Evolutionary conservation across 1,284 basidiomycete species (phyloP).

Genomic region (Gomphus sp.): DNA sequence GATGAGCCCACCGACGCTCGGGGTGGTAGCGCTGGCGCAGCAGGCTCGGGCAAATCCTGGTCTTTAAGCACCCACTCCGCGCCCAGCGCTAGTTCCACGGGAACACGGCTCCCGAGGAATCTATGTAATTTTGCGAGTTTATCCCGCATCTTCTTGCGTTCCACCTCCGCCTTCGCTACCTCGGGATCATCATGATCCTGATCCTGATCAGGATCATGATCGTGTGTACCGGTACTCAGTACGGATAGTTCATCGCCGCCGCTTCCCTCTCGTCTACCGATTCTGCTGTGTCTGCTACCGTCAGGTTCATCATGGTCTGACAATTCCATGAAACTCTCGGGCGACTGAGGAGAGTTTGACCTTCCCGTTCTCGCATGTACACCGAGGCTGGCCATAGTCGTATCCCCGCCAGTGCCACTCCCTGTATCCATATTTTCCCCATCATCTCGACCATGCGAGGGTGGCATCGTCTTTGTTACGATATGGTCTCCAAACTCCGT

Average conservation of each 20-base stretch:
- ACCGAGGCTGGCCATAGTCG: no score
- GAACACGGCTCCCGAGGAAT: constrained; percentile 69
- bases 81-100: constrained; percentile 56
- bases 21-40: constrained; percentile 6
- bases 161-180: constrained; percentile 35
- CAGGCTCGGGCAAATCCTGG: constrained; percentile 33
- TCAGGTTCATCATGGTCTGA: neutral
- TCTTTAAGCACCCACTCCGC: constrained; percentile 22
- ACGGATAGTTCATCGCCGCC: constrained; percentile 9
- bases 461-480: neutral
- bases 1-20: constrained; percentile 9
- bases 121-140: constrained; percentile 71
- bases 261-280: no score
- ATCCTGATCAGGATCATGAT: constrained; percentile 25
- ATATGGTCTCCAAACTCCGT: constrained; percentile 15
- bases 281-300: neutral
- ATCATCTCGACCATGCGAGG: neutral
- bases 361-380: no score
- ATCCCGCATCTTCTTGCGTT: constrained; percentile 58
- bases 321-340: constrained; percentile 10
- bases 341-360: neutral
- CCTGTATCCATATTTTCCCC: neutral
- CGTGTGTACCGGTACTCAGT: neutral
- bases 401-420: neutral
- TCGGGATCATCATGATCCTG: no score